Evolutionary conservation across 2,329 filamentous ascomycete genomes (phyloP), one percentile per base, ranked within the genome.

Genomic region (Hymenoscyphus infarciens): DNA sequence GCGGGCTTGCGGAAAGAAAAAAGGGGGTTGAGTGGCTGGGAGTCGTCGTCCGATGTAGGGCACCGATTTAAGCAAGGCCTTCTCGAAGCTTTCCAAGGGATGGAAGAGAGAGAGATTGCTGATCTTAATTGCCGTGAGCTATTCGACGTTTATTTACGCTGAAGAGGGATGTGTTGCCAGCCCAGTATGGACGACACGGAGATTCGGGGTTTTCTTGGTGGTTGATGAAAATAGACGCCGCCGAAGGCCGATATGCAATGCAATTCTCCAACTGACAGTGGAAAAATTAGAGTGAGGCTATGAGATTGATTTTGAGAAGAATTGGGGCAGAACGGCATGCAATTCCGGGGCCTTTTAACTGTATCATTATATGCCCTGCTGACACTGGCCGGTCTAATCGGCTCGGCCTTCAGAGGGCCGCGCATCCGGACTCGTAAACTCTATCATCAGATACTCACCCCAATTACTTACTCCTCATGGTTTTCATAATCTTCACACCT

Each of bases 311-410:
- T 52, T 52, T 22, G 19, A 52, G 45, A 52, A 27, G 4, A 52
- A 13, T 3, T 2, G 10, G 19, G 25, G 45, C 45, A 52, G 19
- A 52, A 13, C 8, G 45, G 3, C 2, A 52, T 52, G 35, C 35
- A 52, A 11, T 22, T 52, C 45, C 25, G 19, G 10, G 19, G 3
- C 42, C 22, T 22, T 19, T 52, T 52, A 11, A 25, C 45, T 22
- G 45, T 52, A 25, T 52, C 22, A 25, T 52, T 52, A 52, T 52
- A 52, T 52, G 22, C n/a, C n/a, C n/a, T n/a, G n/a, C 45, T 52
- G 45, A 8, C 45, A 49, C n/a, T 49, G n/a, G 42, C 42, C 16
- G 19, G 8, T 4, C 42, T 25, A 22, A n/a, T 7, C 42, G 39
- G 16, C 16, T 45, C n/a, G n/a, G 45, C 19, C 45, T 52, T 52